Evolutionary conservation across 2,329 filamentous ascomycete species (phyloP).

Genomic region (Kalaharituber pfeilii): DNA sequence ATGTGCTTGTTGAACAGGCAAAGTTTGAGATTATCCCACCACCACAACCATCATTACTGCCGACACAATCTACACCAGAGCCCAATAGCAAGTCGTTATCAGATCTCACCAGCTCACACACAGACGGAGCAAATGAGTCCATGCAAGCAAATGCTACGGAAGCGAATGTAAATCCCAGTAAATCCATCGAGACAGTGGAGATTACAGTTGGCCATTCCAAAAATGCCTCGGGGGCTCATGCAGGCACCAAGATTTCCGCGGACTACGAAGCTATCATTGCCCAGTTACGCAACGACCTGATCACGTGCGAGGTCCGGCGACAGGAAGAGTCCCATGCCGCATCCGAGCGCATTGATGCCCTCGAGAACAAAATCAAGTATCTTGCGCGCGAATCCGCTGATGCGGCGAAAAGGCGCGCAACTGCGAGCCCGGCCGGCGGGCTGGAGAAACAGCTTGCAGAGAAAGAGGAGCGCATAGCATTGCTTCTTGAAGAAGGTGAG

Average conservation of each 20-base stretch:
- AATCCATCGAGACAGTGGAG: neutral
- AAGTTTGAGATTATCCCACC: neutral
- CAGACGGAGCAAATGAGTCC: neutral
- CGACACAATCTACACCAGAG: neutral
- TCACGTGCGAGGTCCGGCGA: slow-evolving; percentile 39
- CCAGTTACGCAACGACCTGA: slow-evolving; percentile 34
- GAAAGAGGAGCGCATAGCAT: slow-evolving; percentile 76
- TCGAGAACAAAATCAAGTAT: slow-evolving; percentile 82
- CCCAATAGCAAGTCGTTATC: no score
- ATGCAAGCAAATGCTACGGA: neutral
- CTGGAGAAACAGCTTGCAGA: slow-evolving; percentile 65
- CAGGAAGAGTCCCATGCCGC: slow-evolving; percentile 72
- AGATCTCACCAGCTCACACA: no score
- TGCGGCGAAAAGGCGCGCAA: slow-evolving; percentile 50
- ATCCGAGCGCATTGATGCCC: slow-evolving; percentile 74
- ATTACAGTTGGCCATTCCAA: slow-evolving; percentile 1
- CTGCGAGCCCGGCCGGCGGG: slow-evolving; percentile 45
- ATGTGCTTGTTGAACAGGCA: neutral
- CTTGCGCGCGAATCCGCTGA: slow-evolving; percentile 64
- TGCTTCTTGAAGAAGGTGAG: slow-evolving; percentile 82
- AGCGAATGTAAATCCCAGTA: neutral
- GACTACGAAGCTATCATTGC: slow-evolving; percentile 32
- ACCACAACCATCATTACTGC: neutral
- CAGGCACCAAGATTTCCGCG: slow-evolving; percentile 14
- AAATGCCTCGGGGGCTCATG: neutral